Conservation (phyloP, 768 basidiomycete species). For the Pleurotus sapidus region DNA sequence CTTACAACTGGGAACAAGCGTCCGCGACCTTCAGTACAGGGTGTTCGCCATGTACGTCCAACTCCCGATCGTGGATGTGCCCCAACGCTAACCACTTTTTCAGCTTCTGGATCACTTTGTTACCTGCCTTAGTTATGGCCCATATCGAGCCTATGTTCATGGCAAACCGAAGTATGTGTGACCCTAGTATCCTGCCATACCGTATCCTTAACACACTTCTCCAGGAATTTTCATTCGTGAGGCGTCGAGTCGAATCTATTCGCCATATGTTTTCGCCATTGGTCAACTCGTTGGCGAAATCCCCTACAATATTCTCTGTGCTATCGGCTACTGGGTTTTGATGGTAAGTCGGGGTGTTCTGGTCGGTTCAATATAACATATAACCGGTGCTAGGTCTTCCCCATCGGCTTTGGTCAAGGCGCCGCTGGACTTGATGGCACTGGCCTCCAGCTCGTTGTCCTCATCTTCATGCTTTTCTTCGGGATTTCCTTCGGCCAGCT, state of each 20-base stretch:
- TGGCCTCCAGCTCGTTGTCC: slow-evolving; percentile 68
- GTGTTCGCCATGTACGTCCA: slow-evolving; percentile 69
- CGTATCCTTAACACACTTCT: neutral
- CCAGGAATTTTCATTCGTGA: slow-evolving; percentile 43
- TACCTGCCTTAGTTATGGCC: slow-evolving; percentile 74
- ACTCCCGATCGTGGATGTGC: neutral
- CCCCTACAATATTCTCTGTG: slow-evolving; percentile 72
- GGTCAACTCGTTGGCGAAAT: slow-evolving; percentile 80
- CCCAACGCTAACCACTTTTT: neutral
- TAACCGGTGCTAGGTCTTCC: slow-evolving; percentile 36
- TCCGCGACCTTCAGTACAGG: slow-evolving; percentile 73
- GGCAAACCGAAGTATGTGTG: slow-evolving; percentile 47
- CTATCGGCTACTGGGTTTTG: slow-evolving; percentile 69
- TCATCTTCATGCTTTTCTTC: slow-evolving; percentile 64
- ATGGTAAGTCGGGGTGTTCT: slow-evolving; percentile 32
- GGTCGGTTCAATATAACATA: too few species aligned
- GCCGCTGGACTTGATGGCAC: slow-evolving; percentile 56
- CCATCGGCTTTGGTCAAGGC: slow-evolving; percentile 67
- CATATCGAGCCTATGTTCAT: slow-evolving; percentile 87
- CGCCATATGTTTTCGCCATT: slow-evolving; percentile 79
- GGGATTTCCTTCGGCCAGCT: slow-evolving; percentile 71
- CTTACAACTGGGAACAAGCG: slow-evolving; percentile 64
- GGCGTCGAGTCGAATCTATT: slow-evolving; percentile 83
- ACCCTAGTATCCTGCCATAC: neutral
- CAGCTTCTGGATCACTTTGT: slow-evolving; percentile 64